phyloP scores from a whole-genome alignment of 495 filamentous ascomycete species.

The Podospora sp. region DNA sequence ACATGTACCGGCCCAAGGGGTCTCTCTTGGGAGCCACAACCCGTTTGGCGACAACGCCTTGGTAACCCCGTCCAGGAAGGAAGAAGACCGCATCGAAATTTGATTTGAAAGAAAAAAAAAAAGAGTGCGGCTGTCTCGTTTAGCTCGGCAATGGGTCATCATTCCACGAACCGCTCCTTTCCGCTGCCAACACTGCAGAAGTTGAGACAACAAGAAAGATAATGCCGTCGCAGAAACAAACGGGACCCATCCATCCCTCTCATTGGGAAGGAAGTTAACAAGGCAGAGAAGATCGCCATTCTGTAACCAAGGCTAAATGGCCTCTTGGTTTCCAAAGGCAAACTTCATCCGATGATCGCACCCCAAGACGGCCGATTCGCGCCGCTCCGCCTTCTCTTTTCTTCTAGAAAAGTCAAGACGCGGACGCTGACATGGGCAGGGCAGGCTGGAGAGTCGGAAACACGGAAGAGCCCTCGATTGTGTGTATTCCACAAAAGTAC shows the following conservation, averaged over 20 bases:
- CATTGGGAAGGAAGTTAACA: background rate
- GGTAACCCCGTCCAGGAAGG: background rate
- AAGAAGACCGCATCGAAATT: background rate
- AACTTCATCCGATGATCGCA: background rate
- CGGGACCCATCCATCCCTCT: background rate
- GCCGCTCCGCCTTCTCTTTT: background rate
- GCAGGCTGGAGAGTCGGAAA: background rate
- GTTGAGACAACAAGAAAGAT: slow-evolving; percentile 1
- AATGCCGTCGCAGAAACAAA: background rate
- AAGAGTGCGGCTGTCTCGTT: background rate
- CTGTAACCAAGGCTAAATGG: slow-evolving; percentile 11
- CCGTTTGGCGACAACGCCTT: background rate
- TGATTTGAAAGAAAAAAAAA: background rate
- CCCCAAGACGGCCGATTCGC: background rate
- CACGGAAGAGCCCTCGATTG: background rate
- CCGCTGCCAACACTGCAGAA: background rate
- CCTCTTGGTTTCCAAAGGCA: background rate
- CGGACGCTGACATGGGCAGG: background rate
- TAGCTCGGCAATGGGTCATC: background rate
- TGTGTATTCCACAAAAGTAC: background rate
- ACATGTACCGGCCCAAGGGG: background rate
- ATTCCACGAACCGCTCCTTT: background rate
- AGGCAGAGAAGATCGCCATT: slow-evolving; percentile 4
- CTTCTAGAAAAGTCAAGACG: background rate
- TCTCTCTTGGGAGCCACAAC: background rate